Evolutionary conservation across 176 grass and related monocot genomes (phyloP).

Genomic region (Chrysopogon serrulatus): DNA sequence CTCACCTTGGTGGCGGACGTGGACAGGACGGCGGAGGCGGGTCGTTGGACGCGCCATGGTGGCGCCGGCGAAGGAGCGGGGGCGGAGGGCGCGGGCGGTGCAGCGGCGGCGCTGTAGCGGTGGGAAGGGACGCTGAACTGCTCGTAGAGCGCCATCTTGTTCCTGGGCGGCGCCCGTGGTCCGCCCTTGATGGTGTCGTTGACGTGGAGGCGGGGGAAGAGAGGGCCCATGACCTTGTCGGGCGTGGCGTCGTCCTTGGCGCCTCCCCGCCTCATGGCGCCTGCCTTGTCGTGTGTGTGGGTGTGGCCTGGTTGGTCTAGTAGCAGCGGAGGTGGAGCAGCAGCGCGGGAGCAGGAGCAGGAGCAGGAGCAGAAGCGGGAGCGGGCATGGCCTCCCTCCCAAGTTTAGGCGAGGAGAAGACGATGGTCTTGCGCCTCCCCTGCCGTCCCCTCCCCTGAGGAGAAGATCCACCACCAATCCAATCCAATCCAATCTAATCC

Average conservation of each 20-base stretch:
- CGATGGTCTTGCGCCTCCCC: not conserved
- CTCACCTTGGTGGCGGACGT: constrained; percentile 47
- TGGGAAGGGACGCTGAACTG: constrained; percentile 80
- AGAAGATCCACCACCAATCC: not conserved
- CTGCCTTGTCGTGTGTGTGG: too few relatives aligned
- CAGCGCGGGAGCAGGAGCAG: not conserved
- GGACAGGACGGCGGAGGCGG: constrained; percentile 3
- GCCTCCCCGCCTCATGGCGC: constrained; percentile 29
- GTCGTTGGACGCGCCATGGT: constrained; percentile 9
- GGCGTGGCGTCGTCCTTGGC: constrained; percentile 48
- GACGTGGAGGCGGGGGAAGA: constrained; percentile 94
- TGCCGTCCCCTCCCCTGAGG: not conserved
- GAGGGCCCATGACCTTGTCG: constrained; percentile 54
- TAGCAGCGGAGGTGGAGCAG: not conserved
- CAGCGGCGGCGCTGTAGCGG: constrained; percentile 31
- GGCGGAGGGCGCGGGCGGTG: not conserved
- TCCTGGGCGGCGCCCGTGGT: constrained; percentile 78
- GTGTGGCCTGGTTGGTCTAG: not conserved
- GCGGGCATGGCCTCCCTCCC: not conserved
- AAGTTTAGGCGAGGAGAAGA: not conserved
- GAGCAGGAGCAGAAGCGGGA: not conserved
- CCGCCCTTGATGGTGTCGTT: constrained; percentile 82
- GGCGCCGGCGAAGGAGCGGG: not conserved
- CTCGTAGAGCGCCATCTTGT: constrained; percentile 99
- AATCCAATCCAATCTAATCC: not conserved